A percentile compares a stretch with the other conserved stretches of the same genome.
phyloP scores from a whole-genome alignment of 73 alveolate species.

The Paramecium biaurelia region DNA sequence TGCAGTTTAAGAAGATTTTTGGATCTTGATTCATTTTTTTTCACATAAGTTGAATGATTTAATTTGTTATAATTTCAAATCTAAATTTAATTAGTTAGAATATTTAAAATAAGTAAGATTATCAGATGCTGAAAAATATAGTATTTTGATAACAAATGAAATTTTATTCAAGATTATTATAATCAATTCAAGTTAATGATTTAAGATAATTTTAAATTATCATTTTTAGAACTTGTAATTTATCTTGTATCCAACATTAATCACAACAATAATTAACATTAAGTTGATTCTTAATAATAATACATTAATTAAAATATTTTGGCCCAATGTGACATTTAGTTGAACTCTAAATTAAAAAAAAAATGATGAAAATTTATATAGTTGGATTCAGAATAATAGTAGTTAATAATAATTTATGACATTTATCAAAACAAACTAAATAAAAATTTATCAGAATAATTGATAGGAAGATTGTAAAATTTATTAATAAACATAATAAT shows the following conservation, averaged over 20 bases:
- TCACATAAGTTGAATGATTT: not conserved
- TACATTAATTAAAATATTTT: too few species aligned
- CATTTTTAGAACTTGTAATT: too few species aligned
- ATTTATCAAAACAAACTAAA: not conserved
- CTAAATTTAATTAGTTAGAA: too few species aligned
- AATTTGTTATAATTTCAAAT: too few species aligned
- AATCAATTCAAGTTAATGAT: not conserved
- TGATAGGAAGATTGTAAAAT: not conserved
- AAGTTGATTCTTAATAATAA: not conserved
- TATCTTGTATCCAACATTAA: too few species aligned
- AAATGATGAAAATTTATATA: not conserved
- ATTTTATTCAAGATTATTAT: not conserved
- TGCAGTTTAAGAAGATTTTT: not conserved
- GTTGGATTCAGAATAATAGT: not conserved
- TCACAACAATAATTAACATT: not conserved
- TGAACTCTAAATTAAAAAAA: not conserved
- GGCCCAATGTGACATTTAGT: not conserved
- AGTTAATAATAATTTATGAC: not conserved
- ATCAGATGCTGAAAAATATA: too few species aligned
- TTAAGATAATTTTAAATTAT: too few species aligned
- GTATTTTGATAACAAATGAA: too few species aligned
- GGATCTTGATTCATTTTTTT: not conserved
- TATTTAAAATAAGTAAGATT: too few species aligned
- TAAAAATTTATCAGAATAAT: not conserved
- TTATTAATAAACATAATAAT: not conserved